Conservation (phyloP, 306 rosid genomes). For the Quercus glauca region DNA sequence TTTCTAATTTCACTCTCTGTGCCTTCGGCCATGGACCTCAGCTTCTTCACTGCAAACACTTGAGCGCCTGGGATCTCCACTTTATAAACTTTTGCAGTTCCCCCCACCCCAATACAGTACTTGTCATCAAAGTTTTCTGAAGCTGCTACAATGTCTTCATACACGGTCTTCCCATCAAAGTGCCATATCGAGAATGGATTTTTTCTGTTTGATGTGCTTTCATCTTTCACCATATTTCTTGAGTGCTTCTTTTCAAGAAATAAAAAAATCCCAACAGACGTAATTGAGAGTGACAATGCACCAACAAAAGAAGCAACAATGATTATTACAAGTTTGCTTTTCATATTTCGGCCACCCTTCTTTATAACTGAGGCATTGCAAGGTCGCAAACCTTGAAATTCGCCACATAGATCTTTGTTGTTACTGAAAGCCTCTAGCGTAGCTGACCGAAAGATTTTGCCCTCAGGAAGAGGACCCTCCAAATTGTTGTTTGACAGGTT, state of each 20-base stretch:
- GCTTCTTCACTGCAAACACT: neutral
- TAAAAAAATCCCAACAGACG: neutral
- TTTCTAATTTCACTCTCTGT: neutral
- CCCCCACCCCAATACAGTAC: no score
- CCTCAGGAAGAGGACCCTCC: conserved; percentile 32
- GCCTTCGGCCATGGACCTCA: neutral
- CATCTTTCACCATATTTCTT: neutral
- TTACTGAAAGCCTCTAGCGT: conserved; percentile 12
- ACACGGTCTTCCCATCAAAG: neutral
- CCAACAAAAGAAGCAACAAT: neutral
- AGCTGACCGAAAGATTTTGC: conserved; percentile 11
- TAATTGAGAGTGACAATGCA: neutral
- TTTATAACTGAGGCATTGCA: neutral
- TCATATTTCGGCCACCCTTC: neutral
- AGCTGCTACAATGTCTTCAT: neutral
- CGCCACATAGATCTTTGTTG: conserved; percentile 16
- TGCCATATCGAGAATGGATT: neutral
- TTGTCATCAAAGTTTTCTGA: no score
- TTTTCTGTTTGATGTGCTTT: neutral
- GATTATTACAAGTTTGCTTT: neutral
- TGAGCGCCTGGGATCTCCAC: neutral
- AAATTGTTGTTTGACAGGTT: conserved; percentile 29
- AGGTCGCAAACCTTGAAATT: neutral
- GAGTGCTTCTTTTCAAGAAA: neutral
- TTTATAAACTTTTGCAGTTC: no score